Conservation (phyloP, 1,284 basidiomycete species). For the Ceratobasidium sp. region DNA sequence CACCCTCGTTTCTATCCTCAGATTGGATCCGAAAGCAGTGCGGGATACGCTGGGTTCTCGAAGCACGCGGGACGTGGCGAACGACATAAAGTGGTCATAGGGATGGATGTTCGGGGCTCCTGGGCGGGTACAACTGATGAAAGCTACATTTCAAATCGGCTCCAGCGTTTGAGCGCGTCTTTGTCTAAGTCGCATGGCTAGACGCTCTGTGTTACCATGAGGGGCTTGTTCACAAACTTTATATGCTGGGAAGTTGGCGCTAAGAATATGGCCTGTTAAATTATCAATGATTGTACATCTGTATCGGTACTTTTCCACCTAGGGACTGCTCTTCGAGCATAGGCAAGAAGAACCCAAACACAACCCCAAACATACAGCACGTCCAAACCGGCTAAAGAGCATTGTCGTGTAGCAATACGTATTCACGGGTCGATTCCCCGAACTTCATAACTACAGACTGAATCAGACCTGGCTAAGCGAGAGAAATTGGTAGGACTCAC, state of each 20-base stretch:
- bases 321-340: too few relatives aligned
- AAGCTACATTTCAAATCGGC: background rate
- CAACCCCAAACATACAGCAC: background rate
- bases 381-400: slow-evolving; percentile 46
- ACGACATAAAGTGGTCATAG: background rate
- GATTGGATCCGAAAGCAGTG: background rate
- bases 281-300: too few relatives aligned
- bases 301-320: too few relatives aligned
- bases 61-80: background rate
- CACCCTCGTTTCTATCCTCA: slow-evolving; percentile 21
- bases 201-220: background rate
- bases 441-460: slow-evolving; percentile 81
- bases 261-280: background rate
- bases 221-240: background rate
- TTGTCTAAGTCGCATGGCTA: background rate
- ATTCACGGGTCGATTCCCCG: slow-evolving; percentile 84
- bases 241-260: background rate
- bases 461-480: background rate
- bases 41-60: background rate
- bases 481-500: slow-evolving; percentile 55
- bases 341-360: background rate
- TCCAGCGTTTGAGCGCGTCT: background rate
- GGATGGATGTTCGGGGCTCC: background rate
- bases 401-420: slow-evolving; percentile 86
- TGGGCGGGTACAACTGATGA: background rate